Conservation (phyloP, 768 basidiomycete species). For the Naganishia friedmannii region DNA sequence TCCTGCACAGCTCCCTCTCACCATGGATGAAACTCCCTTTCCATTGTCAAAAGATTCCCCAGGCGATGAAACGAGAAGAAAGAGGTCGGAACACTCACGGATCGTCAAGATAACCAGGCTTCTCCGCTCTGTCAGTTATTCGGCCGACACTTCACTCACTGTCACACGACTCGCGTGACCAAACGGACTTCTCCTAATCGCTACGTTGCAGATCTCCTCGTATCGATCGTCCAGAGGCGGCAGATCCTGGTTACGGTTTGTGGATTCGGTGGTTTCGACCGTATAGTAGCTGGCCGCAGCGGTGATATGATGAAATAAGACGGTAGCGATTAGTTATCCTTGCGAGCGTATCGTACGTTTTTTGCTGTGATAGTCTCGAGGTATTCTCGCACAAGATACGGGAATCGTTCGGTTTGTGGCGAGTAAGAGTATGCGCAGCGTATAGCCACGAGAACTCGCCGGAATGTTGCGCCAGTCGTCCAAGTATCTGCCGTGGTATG, state of each 20-base stretch:
- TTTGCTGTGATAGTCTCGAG: background rate
- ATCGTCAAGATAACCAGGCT: background rate
- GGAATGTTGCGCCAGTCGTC: no score
- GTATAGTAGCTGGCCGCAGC: background rate
- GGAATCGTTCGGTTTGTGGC: background rate
- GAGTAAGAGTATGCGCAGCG: background rate
- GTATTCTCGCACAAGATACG: background rate
- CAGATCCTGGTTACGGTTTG: background rate
- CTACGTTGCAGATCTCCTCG: background rate
- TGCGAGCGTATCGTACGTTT: background rate
- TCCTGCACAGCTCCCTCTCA: background rate
- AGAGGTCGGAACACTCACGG: background rate
- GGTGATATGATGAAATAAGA: no score
- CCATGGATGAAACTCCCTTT: background rate
- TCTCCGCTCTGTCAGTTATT: background rate
- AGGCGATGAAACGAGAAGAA: background rate
- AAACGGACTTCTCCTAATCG: background rate
- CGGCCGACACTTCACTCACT: background rate
- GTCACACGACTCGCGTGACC: background rate
- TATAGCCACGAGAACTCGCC: background rate
- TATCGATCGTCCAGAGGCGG: background rate
- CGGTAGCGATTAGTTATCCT: no score
- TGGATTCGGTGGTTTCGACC: background rate
- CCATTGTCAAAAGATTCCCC: background rate
- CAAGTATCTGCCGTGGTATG: no score